phyloP scores from a whole-genome alignment of 768 basidiomycete genomes.

The Naematelia aurantialba region DNA sequence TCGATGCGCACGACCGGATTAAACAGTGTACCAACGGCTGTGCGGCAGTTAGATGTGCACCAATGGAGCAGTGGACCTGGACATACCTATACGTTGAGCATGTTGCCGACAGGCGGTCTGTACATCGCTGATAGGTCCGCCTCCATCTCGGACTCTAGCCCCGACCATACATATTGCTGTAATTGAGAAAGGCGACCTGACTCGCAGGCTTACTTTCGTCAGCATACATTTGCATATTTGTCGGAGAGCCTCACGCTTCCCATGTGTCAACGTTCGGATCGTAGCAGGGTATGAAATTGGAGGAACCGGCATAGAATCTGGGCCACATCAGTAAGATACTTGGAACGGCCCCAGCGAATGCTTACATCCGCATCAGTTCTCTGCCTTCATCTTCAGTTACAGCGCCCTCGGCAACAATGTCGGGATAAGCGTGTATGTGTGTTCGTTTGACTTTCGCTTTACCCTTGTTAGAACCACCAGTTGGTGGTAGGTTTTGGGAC shows the following conservation, averaged over 20 bases:
- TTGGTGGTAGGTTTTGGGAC: slow-evolving; percentile 28
- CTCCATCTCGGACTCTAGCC: slow-evolving; percentile 82
- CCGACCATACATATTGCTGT: slow-evolving; percentile 92
- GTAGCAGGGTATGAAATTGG: slow-evolving; percentile 83
- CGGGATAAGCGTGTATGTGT: slow-evolving; percentile 63
- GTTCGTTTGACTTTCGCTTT: slow-evolving; percentile 26
- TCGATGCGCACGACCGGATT: slow-evolving; percentile 78
- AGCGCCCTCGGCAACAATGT: slow-evolving; percentile 80
- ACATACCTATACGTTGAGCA: slow-evolving; percentile 58
- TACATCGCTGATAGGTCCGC: slow-evolving; percentile 71
- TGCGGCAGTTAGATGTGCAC: neutral
- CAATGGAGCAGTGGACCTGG: neutral
- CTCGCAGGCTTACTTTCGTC: slow-evolving; percentile 56
- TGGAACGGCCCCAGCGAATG: slow-evolving; percentile 13
- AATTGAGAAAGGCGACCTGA: slow-evolving; percentile 88
- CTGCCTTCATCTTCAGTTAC: slow-evolving; percentile 78
- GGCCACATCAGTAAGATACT: slow-evolving; percentile 7
- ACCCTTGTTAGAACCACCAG: slow-evolving; percentile 11
- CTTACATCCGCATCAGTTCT: slow-evolving; percentile 78
- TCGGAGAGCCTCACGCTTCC: slow-evolving; percentile 55
- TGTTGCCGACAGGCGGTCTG: slow-evolving; percentile 73
- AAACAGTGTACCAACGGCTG: slow-evolving; percentile 74
- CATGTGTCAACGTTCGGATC: slow-evolving; percentile 78
- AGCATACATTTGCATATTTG: neutral
- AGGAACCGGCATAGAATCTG: slow-evolving; percentile 91